Base-by-base conservation (phyloP, 805 yeast genomes). In the Candida boleticola region DNA sequence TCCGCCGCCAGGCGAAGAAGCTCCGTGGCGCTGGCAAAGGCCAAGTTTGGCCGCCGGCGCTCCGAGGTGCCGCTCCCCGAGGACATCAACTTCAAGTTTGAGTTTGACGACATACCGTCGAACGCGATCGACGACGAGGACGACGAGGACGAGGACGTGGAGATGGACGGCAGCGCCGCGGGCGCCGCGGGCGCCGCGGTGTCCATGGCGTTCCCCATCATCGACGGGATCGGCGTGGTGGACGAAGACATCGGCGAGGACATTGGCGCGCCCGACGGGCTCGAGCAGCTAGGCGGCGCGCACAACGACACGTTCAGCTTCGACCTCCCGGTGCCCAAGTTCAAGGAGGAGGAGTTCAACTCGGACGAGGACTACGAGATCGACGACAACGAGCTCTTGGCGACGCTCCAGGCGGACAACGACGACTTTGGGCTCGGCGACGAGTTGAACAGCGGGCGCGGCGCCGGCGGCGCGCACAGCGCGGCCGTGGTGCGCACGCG, bases 301-400 rank as follows among this genome's bases (percentile, higher is more conserved):
- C 18, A 46, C 38, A 26, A 31, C 43, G 4, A 30, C 25, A n/a
- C 39, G 19, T 31, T 31, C 13, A 31, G 16, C 35, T 31, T 31
- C 13, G 35, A 31, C 21, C 38, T 30, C 32, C 44, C 34, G 44
- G 82, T 77, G 3, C 83, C 82, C 13, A 74, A 71, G 47, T 61
- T 78, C 44, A 69, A 71, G 36, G 81, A 76, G 20, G 69, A 66
- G 21, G 77, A 69, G 37, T 51, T 68, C 33, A 65, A 64, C 43
- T 77, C 84, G 0, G 89, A 81, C 43, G 88, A 79, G 9, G 90
- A 82, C 52, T 81, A 82, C 51, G 82, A 77, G 49, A 71, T 77
- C 45, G 82, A 71, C 50, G 76, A 71, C 48, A 69, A 71, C 46
- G 76, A 68, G 45, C 54, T 71, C 25, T 55, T 71, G 33, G 76